phyloP scores from a whole-genome alignment of 2,329 filamentous ascomycete species.

The Aspergillus fijiensis region DNA sequence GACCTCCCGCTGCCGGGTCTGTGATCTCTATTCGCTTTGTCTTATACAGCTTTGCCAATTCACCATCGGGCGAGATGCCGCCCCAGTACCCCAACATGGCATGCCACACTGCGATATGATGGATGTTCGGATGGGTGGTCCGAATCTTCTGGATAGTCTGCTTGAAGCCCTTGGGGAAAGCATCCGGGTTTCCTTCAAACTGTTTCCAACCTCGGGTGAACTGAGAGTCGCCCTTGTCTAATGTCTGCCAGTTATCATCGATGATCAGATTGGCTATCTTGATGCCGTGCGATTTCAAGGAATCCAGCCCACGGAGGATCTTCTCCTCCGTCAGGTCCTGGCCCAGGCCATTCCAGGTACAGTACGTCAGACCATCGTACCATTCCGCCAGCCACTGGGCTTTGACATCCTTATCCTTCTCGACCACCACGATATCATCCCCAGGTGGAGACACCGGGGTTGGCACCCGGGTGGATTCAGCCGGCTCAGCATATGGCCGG shows the following conservation, averaged over 20 bases:
- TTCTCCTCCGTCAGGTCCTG: constrained; percentile 79
- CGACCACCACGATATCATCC: constrained; percentile 45
- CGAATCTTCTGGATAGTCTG: constrained; percentile 69
- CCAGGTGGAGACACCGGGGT: constrained; percentile 34
- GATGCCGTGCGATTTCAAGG: constrained; percentile 69
- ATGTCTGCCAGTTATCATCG: constrained; percentile 93
- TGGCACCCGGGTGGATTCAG: constrained; percentile 10
- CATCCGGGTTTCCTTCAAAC: constrained; percentile 79
- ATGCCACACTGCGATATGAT: constrained; percentile 92
- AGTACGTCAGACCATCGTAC: constrained; percentile 92
- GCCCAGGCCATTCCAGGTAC: constrained; percentile 93
- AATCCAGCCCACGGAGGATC: constrained; percentile 71
- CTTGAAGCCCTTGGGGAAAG: constrained; percentile 79
- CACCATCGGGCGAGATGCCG: constrained; percentile 72
- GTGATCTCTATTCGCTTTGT: constrained; percentile 61
- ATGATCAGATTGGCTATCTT: constrained; percentile 85
- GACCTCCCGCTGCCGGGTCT: constrained; percentile 53
- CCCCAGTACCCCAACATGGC: constrained; percentile 88
- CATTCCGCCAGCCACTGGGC: constrained; percentile 74
- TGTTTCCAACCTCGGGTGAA: constrained; percentile 65
- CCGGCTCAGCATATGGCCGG: constrained; percentile 26
- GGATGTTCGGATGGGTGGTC: constrained; percentile 66
- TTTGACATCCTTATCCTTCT: constrained; percentile 44
- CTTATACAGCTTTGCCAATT: constrained; percentile 75
- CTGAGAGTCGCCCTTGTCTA: constrained; percentile 58